Evolutionary conservation across 768 basidiomycete species (phyloP), one percentile per base, ranked within the genome.

Genomic region (Lactifluus piperatus): DNA sequence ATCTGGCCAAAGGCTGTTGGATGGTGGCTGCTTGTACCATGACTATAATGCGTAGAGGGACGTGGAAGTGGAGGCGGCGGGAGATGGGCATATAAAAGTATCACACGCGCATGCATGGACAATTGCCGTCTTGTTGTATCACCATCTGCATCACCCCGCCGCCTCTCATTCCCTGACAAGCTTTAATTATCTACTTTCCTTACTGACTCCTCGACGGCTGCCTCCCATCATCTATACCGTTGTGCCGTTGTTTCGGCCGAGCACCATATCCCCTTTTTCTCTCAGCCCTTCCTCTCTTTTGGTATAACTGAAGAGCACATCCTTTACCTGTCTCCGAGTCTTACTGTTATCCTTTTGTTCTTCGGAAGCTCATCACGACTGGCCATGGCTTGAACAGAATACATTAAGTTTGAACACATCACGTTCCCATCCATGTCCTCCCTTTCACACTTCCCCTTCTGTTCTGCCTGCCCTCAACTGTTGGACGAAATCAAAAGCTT

Each of bases 181-280:
- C 60, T 61, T n/a, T 55, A 60, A 60, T 60, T 61, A 61, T 61
- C 34, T 61, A 61, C 60, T 61, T 52, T 56, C 55, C 54, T 61
- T 61, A 61, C 60, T 61, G 60, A 61, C 55, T 54, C 48, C 44
- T 30, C 49, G 50, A 58, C 34, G 57, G 51, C 57, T 58, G 57
- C 34, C 34, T 46, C 51, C 32, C 32, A 45, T 61, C 50, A 56
- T 61, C 48, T 56, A 61, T 61, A 56, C 55, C 60, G 56, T 52
- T 32, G 7, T n/a, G 29, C 39, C 20, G n/a, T 20, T 20, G 8
- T 36, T 37, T 45, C 14, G 45, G 34, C 18, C 24, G 34, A 44
- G 43, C 39, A 20, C 49, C 39, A n/a, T 51, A 51, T 34, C 24
- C 30, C 16, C 50, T 45, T 34, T 57, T 27, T 49, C 47, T 27